Evolutionary conservation across 208 protist species (phyloP), one percentile per base, ranked within the genome.

Genomic region (Leishmania gerbilli): DNA sequence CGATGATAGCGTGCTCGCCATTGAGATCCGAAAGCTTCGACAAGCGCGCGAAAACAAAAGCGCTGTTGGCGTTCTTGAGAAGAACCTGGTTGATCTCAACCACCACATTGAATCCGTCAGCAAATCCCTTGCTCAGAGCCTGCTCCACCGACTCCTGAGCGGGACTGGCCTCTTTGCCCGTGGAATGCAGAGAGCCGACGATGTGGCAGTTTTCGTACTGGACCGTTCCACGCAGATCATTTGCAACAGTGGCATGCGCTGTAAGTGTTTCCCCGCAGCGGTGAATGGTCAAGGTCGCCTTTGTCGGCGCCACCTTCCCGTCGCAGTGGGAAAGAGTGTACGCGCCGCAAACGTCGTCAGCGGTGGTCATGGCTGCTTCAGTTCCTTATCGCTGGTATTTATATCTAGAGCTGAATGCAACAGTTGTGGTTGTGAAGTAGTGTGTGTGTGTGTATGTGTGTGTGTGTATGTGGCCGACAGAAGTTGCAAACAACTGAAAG

Each of bases 1-100:
- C 83, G 24, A 87, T 85, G 42, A 96, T 87, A 2, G 84, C 84
- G 72, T 96, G 91, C 56, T 90, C 84, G n/a, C 92, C 92, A 83
- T 87, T 82, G 9, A 94, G 45, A 42, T 89, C 88, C 6, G 87
- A 85, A 1, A 90, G 76, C 42, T 84, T 80, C n/a, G 87, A 53
- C 40, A 82, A 83, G 34, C 84, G 83, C 21, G 71, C 62, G 74
- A 92, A 93, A 65, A 87, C 79, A 60, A 96, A 82, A 11, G 81
- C 87, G 15, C 71, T 83, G 53, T 81, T 81, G 19, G 88, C 82
- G 72, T 92, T 90, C 69, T 90, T 94, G 56, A 96, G 71, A 67
- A 91, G 83, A 76, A 94, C 79, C 11, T 51, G 82, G 60, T 85
- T 77, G 15, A 83, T 83, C 37, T 88, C 85, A 69, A 84, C 74